phyloP scores from a whole-genome alignment of 1,139 yeast species.

The Pichia sp. region DNA sequence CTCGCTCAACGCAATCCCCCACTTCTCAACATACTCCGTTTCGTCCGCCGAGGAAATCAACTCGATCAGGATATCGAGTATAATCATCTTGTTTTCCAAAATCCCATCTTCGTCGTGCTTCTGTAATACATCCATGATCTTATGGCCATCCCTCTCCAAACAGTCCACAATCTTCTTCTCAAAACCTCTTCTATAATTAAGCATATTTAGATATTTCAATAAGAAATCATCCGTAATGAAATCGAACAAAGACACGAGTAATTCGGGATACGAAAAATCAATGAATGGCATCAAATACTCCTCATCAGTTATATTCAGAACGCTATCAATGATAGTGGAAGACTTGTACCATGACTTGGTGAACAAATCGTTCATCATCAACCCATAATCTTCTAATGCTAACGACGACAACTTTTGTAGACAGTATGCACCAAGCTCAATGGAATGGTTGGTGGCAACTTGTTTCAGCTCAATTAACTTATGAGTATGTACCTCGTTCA shows the following conservation, averaged over 20 bases:
- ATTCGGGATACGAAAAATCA: slow-evolving; percentile 25
- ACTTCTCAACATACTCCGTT: slow-evolving; percentile 50
- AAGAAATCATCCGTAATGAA: slow-evolving; percentile 43
- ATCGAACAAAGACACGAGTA: slow-evolving; percentile 29
- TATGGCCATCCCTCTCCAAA: slow-evolving; percentile 61
- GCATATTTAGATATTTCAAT: slow-evolving; percentile 43
- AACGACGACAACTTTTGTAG: slow-evolving; percentile 28
- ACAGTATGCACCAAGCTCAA: slow-evolving; percentile 28
- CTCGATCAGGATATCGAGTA: slow-evolving; percentile 71
- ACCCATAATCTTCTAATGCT: slow-evolving; percentile 43
- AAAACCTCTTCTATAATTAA: slow-evolving; percentile 40
- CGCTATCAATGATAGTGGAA: slow-evolving; percentile 43
- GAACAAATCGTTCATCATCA: slow-evolving; percentile 23
- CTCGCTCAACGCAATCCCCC: slow-evolving; percentile 51
- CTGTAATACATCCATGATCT: slow-evolving; percentile 35
- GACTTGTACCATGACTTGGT: slow-evolving; percentile 30
- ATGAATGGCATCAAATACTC: slow-evolving; percentile 24
- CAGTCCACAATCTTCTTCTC: slow-evolving; percentile 57
- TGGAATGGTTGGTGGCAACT: slow-evolving; percentile 19
- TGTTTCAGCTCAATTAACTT: slow-evolving; percentile 18
- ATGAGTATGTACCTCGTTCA: slow-evolving; percentile 23
- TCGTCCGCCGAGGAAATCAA: slow-evolving; percentile 54
- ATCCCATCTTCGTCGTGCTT: slow-evolving; percentile 18
- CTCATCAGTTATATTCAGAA: slow-evolving; percentile 43
- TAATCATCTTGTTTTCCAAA: slow-evolving; percentile 45